These are phyloP conservation scores for Monosporozyma servazzii DNA, from an alignment of 805 yeast species.

Conservation along the genomic window DNA sequence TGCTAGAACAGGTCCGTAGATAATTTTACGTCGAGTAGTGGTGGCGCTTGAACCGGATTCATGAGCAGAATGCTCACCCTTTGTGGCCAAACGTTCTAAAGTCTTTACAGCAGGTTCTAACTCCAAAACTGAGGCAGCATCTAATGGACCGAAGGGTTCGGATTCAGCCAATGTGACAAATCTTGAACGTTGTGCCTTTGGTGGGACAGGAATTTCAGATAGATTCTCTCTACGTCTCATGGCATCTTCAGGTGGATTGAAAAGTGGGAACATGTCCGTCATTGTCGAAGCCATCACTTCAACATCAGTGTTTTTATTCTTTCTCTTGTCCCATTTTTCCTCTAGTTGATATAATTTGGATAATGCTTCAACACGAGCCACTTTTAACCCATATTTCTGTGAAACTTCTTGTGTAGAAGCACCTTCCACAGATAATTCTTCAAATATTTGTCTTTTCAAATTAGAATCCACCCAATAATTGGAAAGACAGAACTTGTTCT, in stretches of 20 bases:
- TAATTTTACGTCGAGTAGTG: neutral
- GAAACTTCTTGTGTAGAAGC: slow-evolving; percentile 65
- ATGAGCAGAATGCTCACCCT: slow-evolving; percentile 39
- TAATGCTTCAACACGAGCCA: slow-evolving; percentile 86
- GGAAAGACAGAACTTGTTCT: slow-evolving; percentile 60
- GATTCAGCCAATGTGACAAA: slow-evolving; percentile 87
- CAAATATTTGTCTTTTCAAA: slow-evolving; percentile 51
- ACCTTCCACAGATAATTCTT: slow-evolving; percentile 44
- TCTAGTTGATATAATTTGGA: slow-evolving; percentile 60
- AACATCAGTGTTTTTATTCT: slow-evolving; percentile 46
- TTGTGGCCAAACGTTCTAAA: slow-evolving; percentile 54
- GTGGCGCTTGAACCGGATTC: slow-evolving; percentile 7
- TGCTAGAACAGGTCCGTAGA: slow-evolving; percentile 12
- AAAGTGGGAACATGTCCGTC: slow-evolving; percentile 77
- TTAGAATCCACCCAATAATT: slow-evolving; percentile 50
- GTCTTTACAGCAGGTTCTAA: slow-evolving; percentile 84
- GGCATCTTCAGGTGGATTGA: slow-evolving; percentile 30
- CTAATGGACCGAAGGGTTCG: slow-evolving; percentile 92
- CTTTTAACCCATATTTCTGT: slow-evolving; percentile 65
- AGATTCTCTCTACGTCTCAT: slow-evolving; percentile 49
- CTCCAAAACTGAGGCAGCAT: slow-evolving; percentile 78
- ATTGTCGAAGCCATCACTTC: slow-evolving; percentile 44
- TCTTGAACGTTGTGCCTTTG: slow-evolving; percentile 69
- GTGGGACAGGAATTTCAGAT: slow-evolving; percentile 90
- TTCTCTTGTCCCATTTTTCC: slow-evolving; percentile 46